phyloP scores from a whole-genome alignment of 768 basidiomycete species.

The Serendipita sp. region DNA sequence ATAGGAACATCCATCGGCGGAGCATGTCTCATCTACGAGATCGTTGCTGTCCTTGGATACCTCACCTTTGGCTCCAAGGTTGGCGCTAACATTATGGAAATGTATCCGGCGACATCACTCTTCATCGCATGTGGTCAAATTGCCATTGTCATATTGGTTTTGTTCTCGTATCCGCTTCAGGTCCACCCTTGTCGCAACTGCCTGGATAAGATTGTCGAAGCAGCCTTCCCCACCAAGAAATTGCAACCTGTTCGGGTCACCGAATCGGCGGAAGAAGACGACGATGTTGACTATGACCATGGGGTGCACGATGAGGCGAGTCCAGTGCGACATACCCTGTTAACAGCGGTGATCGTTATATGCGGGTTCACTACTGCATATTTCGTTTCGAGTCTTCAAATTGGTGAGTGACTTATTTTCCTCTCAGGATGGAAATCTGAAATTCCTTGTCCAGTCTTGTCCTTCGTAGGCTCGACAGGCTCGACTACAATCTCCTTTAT shows the following conservation, averaged over 20 bases:
- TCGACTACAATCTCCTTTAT: constrained; percentile 97
- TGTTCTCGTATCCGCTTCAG: constrained; percentile 90
- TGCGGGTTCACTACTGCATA: constrained; percentile 59
- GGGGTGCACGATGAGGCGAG: constrained; percentile 42
- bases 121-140: constrained; percentile 88
- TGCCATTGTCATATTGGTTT: constrained; percentile 78
- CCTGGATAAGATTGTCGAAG: constrained; percentile 68
- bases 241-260: constrained; percentile 18
- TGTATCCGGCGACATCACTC: constrained; percentile 80
- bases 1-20: constrained; percentile 76
- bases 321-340: constrained; percentile 43
- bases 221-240: constrained; percentile 1
- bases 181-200: constrained; percentile 87
- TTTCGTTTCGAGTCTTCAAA: constrained; percentile 57
- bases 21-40: constrained; percentile 69
- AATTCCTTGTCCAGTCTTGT: constrained; percentile 43
- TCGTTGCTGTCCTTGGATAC: constrained; percentile 80
- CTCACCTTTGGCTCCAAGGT: constrained; percentile 87
- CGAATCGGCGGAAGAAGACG: constrained; percentile 22
- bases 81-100: constrained; percentile 83
- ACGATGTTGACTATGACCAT: constrained; percentile 38
- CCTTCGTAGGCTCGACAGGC: constrained; percentile 93
- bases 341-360: constrained; percentile 51
- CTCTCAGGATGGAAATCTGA: background rate
- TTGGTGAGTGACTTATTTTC: constrained; percentile 34